Conservation (phyloP, 371 early-diverging fungal species). For the Apophysomyces trapeziformis region DNA sequence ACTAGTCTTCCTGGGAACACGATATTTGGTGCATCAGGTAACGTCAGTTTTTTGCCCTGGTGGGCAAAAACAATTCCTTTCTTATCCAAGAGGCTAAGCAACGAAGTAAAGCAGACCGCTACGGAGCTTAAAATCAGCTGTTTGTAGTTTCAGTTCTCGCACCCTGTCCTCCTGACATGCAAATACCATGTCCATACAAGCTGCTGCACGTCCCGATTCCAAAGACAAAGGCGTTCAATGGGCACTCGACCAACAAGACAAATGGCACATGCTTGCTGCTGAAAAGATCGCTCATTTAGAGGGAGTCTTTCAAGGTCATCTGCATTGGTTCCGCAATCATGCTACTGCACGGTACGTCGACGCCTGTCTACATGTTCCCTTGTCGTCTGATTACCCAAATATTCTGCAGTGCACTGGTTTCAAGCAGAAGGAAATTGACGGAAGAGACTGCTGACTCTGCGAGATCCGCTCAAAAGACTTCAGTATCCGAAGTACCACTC, state of each 20-base stretch:
- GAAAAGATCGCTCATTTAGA: conserved; percentile 13
- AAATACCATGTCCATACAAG: not conserved
- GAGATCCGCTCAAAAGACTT: not conserved
- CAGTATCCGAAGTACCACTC: not conserved
- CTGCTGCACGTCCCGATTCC: not conserved
- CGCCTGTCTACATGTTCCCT: not conserved
- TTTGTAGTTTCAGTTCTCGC: not conserved
- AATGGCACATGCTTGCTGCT: not conserved
- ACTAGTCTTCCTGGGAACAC: too few species aligned
- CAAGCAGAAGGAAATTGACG: not conserved
- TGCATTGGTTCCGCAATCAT: conserved; percentile 10
- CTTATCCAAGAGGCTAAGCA: not conserved
- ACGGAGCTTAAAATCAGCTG: not conserved
- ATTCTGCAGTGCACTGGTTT: conserved; percentile 4
- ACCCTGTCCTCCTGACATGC: not conserved
- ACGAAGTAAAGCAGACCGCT: not conserved
- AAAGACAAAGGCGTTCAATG: conserved; percentile 9
- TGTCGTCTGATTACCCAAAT: not conserved
- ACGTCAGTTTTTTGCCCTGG: too few species aligned
- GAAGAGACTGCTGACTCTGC: not conserved
- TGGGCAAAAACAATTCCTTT: too few species aligned
- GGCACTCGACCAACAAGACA: conserved; percentile 10
- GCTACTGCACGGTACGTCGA: conserved; percentile 5
- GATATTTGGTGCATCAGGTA: too few species aligned
- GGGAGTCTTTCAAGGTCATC: not conserved